Evolutionary conservation across 2,329 filamentous ascomycete genomes (phyloP).

Genomic region (Ophiosphaerella narmari): DNA sequence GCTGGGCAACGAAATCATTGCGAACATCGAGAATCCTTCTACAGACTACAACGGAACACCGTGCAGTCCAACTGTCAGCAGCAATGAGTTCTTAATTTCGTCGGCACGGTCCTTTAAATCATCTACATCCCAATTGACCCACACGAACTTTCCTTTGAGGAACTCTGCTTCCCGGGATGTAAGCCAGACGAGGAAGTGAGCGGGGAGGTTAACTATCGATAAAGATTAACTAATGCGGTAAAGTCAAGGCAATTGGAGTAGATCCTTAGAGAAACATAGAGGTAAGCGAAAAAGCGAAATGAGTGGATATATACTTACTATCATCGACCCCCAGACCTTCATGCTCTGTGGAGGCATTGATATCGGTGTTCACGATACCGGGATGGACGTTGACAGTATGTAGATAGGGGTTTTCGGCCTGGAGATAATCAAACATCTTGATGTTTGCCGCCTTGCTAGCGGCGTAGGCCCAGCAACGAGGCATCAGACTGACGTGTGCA

Average conservation of each 20-base stretch:
- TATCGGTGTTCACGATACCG: slow-evolving; percentile 43
- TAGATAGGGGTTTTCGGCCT: slow-evolving; percentile 43
- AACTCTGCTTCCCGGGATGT: slow-evolving; percentile 21
- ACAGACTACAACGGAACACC: too few species aligned
- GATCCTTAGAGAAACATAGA: too few species aligned
- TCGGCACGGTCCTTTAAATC: slow-evolving; percentile 21
- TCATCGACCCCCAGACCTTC: slow-evolving; percentile 10
- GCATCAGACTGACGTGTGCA: background rate
- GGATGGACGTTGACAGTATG: slow-evolving; percentile 48
- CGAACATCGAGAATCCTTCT: too few species aligned
- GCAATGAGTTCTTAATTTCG: background rate
- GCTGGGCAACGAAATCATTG: too few species aligned
- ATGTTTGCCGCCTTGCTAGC: slow-evolving; percentile 37
- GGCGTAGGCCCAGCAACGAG: slow-evolving; percentile 28
- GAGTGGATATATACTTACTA: background rate
- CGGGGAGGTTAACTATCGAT: slow-evolving; percentile 24
- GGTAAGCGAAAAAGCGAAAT: too few species aligned
- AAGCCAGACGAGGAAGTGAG: slow-evolving; percentile 38
- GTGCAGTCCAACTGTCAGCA: too few species aligned
- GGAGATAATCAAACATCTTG: slow-evolving; percentile 44
- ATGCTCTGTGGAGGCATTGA: too few species aligned
- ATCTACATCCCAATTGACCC: slow-evolving; percentile 36
- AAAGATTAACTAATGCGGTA: background rate
- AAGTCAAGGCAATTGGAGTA: background rate
- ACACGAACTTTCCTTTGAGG: slow-evolving; percentile 23